Evolutionary conservation across 495 filamentous ascomycete species (phyloP).

Genomic region (Pyrenula aspistea): DNA sequence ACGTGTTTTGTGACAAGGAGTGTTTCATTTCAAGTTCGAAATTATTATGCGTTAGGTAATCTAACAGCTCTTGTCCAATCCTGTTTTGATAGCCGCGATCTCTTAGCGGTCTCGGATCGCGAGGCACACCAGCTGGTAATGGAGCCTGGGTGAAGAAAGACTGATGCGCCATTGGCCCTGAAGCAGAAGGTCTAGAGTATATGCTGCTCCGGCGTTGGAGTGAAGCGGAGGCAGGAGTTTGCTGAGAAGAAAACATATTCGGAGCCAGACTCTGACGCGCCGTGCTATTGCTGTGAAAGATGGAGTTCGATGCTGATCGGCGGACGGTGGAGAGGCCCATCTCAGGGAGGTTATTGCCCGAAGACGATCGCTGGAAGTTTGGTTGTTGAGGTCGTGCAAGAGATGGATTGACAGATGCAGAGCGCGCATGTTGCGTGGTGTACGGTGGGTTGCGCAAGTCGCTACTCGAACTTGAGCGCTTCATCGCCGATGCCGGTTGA

Average conservation of each 20-base stretch:
- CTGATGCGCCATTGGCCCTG: slow-evolving; percentile 55
- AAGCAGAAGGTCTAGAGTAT: slow-evolving; percentile 56
- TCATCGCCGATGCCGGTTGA: slow-evolving; percentile 87
- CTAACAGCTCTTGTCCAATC: slow-evolving; percentile 79
- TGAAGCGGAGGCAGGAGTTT: slow-evolving; percentile 32
- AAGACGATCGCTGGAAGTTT: slow-evolving; percentile 72
- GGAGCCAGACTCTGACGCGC: slow-evolving; percentile 64
- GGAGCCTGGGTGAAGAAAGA: slow-evolving; percentile 87
- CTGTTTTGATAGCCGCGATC: slow-evolving; percentile 67
- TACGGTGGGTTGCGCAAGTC: slow-evolving; percentile 50
- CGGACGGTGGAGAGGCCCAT: slow-evolving; percentile 75
- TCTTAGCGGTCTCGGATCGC: slow-evolving; percentile 80
- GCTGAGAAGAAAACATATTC: slow-evolving; percentile 12
- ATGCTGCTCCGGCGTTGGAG: slow-evolving; percentile 75
- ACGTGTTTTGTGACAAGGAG: slow-evolving; percentile 70
- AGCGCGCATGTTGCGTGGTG: slow-evolving; percentile 61
- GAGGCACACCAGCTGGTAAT: slow-evolving; percentile 61
- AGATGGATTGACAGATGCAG: slow-evolving; percentile 77
- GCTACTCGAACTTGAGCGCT: slow-evolving; percentile 77
- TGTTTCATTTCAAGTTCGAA: slow-evolving; percentile 98
- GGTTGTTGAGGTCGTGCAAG: slow-evolving; percentile 77
- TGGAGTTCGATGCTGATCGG: slow-evolving; percentile 63
- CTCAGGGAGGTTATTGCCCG: slow-evolving; percentile 61
- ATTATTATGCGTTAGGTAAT: slow-evolving; percentile 80
- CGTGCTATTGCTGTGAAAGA: slow-evolving; percentile 47